Conservation (phyloP, 2,329 filamentous ascomycete genomes). For the Hypoxylon sp. region DNA sequence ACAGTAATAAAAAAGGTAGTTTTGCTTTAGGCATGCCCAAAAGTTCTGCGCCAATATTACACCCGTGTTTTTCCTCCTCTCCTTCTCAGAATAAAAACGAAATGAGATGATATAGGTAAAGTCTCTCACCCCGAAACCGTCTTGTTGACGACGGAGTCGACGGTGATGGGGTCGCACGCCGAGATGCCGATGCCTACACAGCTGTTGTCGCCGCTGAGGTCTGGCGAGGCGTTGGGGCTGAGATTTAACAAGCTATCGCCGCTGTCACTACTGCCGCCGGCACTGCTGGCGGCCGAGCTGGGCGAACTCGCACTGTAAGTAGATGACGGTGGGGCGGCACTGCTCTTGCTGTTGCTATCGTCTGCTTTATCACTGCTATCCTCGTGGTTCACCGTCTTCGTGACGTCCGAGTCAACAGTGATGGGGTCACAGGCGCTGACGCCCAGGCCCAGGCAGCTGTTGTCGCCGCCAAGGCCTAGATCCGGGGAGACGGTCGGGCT, state of each 20-base stretch:
- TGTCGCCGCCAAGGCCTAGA: constrained; percentile 18
- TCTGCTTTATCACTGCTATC: not conserved
- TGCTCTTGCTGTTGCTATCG: not conserved
- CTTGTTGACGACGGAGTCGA: constrained; percentile 23
- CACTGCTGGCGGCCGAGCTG: not conserved
- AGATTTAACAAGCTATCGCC: constrained; percentile 28
- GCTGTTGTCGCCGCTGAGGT: constrained; percentile 31
- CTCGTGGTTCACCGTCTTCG: constrained; percentile 23
- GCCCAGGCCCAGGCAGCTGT: constrained; percentile 33
- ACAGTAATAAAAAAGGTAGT: too few species aligned
- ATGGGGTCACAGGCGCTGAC: constrained; percentile 34
- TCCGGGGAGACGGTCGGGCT: constrained; percentile 18
- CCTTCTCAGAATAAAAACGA: not conserved
- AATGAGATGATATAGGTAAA: not conserved
- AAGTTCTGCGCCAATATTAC: not conserved
- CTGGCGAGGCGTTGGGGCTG: constrained; percentile 25
- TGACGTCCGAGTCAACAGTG: constrained; percentile 32
- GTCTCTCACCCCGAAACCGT: not conserved
- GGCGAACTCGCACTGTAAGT: not conserved
- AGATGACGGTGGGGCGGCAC: not conserved
- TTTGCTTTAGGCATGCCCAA: not conserved
- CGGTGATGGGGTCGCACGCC: constrained; percentile 40
- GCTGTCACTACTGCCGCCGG: not conserved
- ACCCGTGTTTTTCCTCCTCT: not conserved
- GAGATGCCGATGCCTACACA: constrained; percentile 38